A percentile compares a stretch with the other conserved stretches of the same genome.
Evolutionary conservation across 768 basidiomycete species (phyloP).

Genomic region (Chiua virens): DNA sequence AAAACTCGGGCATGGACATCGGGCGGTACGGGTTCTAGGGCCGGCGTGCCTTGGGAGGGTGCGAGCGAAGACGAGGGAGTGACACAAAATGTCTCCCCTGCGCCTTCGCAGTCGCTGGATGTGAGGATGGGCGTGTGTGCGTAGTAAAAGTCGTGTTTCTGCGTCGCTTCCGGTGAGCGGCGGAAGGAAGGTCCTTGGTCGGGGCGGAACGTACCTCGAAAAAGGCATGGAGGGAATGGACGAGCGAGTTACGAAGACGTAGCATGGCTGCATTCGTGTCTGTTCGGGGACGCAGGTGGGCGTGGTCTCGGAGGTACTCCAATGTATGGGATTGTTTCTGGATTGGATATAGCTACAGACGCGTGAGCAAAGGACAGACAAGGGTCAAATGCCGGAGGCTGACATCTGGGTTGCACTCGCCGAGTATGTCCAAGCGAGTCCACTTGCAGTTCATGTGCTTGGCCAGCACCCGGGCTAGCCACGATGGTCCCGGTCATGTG

Average conservation of each 20-base stretch:
- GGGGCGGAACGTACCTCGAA: slow-evolving; percentile 61
- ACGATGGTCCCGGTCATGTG: slow-evolving; percentile 46
- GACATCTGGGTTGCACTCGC: slow-evolving; percentile 61
- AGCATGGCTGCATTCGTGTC: slow-evolving; percentile 70
- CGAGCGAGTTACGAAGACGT: slow-evolving; percentile 62
- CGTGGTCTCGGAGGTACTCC: slow-evolving; percentile 82
- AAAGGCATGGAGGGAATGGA: slow-evolving; percentile 57
- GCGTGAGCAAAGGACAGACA: slow-evolving; percentile 3
- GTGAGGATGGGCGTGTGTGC: slow-evolving; percentile 88
- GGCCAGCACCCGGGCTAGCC: slow-evolving; percentile 48
- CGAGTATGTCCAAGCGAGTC: slow-evolving; percentile 48
- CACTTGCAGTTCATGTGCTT: slow-evolving; percentile 53
- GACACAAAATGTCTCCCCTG: slow-evolving; percentile 87
- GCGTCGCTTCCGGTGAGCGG: slow-evolving; percentile 16
- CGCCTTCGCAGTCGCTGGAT: slow-evolving; percentile 92
- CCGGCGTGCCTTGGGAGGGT: not conserved
- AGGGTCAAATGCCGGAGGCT: slow-evolving; percentile 1
- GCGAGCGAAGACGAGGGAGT: slow-evolving; percentile 32
- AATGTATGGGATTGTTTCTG: slow-evolving; percentile 83
- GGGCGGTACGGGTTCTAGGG: not conserved
- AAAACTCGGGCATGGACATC: slow-evolving; percentile 54
- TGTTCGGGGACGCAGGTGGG: slow-evolving; percentile 86
- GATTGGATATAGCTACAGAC: slow-evolving; percentile 75
- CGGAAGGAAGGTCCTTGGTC: not conserved
- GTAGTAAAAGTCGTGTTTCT: slow-evolving; percentile 79